A percentile compares a stretch with the other conserved stretches of the same genome.
These are phyloP conservation scores for Capsicum chinense DNA, from an alignment of 257 asterid genomes.

Conservation along the genomic window DNA sequence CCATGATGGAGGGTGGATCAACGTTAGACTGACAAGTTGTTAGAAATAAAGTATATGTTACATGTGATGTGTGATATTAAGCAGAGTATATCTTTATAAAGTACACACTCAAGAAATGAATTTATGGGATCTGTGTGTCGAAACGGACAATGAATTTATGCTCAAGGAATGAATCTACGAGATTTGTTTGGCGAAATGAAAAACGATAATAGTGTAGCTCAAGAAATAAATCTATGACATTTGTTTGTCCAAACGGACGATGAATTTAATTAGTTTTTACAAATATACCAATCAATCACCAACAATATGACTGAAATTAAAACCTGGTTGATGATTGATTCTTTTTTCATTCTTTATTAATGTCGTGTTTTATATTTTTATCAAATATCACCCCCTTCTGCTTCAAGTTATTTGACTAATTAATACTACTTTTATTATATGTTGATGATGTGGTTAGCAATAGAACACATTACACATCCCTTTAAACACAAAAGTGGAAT, in stretches of 20 bases:
- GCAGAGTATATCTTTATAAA: neutral
- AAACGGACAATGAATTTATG: no score
- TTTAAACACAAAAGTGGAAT: neutral
- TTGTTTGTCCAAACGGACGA: neutral
- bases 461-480: conserved; percentile 41
- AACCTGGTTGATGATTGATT: neutral
- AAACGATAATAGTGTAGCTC: accelerated
- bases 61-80: no score
- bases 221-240: neutral
- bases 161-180: no score
- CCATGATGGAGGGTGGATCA: no score
- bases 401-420: conserved; percentile 15
- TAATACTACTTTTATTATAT: neutral
- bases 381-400: neutral
- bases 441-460: conserved; percentile 33
- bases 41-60: neutral
- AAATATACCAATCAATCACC: neutral
- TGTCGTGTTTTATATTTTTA: neutral
- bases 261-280: neutral
- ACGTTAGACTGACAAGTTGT: neutral
- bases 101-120: neutral
- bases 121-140: neutral
- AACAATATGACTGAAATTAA: neutral
- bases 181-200: no score
- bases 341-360: neutral